Evolutionary conservation across 805 yeast species (phyloP), one percentile per base, ranked within the genome.

Genomic region (Lipomyces yamadae): DNA sequence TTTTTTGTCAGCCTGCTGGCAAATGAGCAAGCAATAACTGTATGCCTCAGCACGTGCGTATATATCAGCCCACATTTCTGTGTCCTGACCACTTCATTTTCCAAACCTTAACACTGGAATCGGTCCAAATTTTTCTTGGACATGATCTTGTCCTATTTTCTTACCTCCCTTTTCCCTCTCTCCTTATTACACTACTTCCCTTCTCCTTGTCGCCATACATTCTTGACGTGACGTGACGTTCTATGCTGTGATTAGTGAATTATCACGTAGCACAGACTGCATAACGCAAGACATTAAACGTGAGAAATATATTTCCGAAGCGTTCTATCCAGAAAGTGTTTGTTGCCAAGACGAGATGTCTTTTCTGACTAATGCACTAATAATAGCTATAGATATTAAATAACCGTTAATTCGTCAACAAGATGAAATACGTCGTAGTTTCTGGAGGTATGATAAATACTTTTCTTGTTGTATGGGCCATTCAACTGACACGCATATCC

Each of bases 341-440:
- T 42, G 18, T 6, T n/a, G 7, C 48, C 15, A 42, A 18, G n/a
- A 42, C n/a, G 48, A 42, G 48, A 1, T 42, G 24, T n/a, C 8
- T 24, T 5, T 3, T 42, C n/a, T 42, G 48, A 18, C 15, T 15
- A 42, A 3, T 42, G 48, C 15, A n/a, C 48, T 42, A 42, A 42
- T 15, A 4, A n/a, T 5, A 10, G 8, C 4, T n/a, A 13, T 42
- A 42, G 24, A 15, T 24, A 42, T 15, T 42, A 42, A 3, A 39
- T 15, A 15, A 5, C 24, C 24, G 24, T 24, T 24, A 24, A 42
- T 42, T 42, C 52, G 34, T n/a, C 32, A 7, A n/a, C 53, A 66
- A n/a, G 64, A 94, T 95, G 98, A 95, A 95, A 81, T 95, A 92
- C 97, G 98, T 95, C 76, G 96, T 95, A 76, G 99, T 95, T 58